Conservation (phyloP, 306 rosid genomes). For the Castanopsis chinensis region DNA sequence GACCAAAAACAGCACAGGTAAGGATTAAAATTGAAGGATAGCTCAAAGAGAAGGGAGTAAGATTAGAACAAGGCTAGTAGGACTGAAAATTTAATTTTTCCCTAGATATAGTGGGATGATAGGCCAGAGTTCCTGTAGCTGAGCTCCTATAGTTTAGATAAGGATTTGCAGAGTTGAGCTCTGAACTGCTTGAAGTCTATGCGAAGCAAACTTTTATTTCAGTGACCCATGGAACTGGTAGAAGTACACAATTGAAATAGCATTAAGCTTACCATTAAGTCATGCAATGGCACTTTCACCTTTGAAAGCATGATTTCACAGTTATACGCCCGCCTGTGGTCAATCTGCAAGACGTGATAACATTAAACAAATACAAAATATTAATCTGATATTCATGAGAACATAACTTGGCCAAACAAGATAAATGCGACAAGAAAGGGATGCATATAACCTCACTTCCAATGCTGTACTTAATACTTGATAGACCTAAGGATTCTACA, state of each 20-base stretch:
- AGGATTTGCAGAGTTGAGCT: background rate
- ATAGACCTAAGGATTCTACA: background rate
- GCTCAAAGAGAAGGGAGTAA: background rate
- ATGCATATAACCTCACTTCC: constrained; percentile 16
- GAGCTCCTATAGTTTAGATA: background rate
- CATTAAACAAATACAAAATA: constrained; percentile 2
- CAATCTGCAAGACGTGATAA: constrained; percentile 53
- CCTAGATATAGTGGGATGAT: background rate
- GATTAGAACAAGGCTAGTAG: background rate
- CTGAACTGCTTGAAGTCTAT: background rate
- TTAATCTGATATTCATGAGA: background rate
- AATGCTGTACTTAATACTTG: constrained; percentile 16
- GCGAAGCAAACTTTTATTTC: background rate
- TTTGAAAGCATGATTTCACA: constrained; percentile 97
- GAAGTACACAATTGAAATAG: background rate
- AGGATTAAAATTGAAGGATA: background rate
- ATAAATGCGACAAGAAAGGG: background rate
- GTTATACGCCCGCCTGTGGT: constrained; percentile 88
- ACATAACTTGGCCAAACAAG: constrained; percentile 6
- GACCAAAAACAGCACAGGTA: background rate
- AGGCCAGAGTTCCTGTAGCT: background rate
- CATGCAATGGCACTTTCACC: constrained; percentile 84
- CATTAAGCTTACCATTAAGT: constrained; percentile 69
- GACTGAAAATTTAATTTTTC: background rate
- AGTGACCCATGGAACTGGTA: background rate